Percentiles rank a stretch among this genome's conserved stretches.
Conservation (phyloP, 2,329 filamentous ascomycete species). For the Pezicula neosporulosa region DNA sequence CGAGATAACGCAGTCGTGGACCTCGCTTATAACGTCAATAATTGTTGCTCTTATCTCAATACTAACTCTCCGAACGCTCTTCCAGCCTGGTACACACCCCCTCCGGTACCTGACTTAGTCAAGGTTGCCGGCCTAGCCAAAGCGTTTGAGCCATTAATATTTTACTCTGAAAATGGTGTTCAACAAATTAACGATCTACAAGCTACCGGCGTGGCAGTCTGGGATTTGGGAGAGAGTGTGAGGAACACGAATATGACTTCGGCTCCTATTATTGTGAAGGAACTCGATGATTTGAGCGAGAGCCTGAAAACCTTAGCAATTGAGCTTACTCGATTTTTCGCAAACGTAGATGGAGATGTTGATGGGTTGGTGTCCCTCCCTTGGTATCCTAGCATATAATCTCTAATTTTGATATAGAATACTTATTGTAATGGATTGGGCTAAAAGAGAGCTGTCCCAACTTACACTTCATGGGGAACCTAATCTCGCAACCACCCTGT, state of each 20-base stretch:
- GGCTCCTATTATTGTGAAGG: constrained; percentile 78
- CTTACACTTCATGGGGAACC: constrained; percentile 56
- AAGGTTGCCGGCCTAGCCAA: constrained; percentile 87
- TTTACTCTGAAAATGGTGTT: constrained; percentile 87
- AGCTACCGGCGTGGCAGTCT: constrained; percentile 88
- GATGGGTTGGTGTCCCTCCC: constrained; percentile 57
- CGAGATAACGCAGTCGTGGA: constrained; percentile 64
- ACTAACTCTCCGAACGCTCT: constrained; percentile 60
- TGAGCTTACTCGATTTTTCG: constrained; percentile 88
- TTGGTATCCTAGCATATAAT: constrained; percentile 2
- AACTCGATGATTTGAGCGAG: constrained; percentile 82
- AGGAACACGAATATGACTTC: constrained; percentile 88
- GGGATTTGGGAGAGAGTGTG: constrained; percentile 90
- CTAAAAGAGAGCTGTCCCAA: constrained; percentile 75
- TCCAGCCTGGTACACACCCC: constrained; percentile 63
- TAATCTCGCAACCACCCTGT: constrained; percentile 56
- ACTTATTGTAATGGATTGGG: constrained; percentile 95
- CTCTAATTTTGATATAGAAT: constrained; percentile 51
- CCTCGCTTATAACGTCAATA: constrained; percentile 60
- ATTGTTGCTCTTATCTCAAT: constrained; percentile 62
- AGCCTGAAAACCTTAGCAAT: constrained; percentile 79
- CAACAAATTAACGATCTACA: constrained; percentile 84
- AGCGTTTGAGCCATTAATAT: constrained; percentile 90
- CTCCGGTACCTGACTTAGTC: constrained; percentile 77
- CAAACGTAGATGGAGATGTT: constrained; percentile 88